Evolutionary conservation across 2,329 filamentous ascomycete species (phyloP), one percentile per base, ranked within the genome.

Genomic region (Rhynchosporium secalis): DNA sequence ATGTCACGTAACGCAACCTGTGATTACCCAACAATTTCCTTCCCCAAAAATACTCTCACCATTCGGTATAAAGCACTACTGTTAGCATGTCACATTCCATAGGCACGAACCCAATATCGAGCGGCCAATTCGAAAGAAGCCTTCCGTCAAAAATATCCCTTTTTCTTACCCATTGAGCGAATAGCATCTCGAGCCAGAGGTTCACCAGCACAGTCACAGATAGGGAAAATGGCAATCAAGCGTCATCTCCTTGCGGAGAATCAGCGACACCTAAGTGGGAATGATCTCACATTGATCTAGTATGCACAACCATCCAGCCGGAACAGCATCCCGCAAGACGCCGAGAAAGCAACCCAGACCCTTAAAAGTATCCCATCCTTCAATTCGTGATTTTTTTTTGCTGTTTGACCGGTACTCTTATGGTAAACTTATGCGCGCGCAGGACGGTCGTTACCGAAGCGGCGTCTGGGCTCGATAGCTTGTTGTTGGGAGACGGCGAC

Each of bases 401-500:
- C 36, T 54, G 40, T 20, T 33, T 41, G 20, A 54, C 51, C 51
- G 38, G 51, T 41, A 41, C 48, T 13, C 29, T 10, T 5, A 51
- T 9, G 13, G 13, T 31, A 51, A 64, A 68, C 78, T 73, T 81
- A 79, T 71, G 77, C 77, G 71, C 77, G 75, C 68, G 76, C 74
- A 68, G 77, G 77, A 71, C 87, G 86, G 81, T 89, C 86, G 75
- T 57, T 57, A 20, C 83, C 84, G 81, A 90, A 93, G 77, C 91
- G 86, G 76, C 90, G 89, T 73, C 85, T 86, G 72, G 92, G 90
- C 83, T 97, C 93, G 76, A 85, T 80, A 69, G 85, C 81, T 84
- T 97, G 93, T 79, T 91, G 87, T 84, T 98, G 93, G 73, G 89
- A 84, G 72, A 99, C 92, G 72, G 89, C 82, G 74, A 96, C 87